Base-by-base conservation (phyloP, 1,139 yeast genomes). In the Suhomyces guaymorum region DNA sequence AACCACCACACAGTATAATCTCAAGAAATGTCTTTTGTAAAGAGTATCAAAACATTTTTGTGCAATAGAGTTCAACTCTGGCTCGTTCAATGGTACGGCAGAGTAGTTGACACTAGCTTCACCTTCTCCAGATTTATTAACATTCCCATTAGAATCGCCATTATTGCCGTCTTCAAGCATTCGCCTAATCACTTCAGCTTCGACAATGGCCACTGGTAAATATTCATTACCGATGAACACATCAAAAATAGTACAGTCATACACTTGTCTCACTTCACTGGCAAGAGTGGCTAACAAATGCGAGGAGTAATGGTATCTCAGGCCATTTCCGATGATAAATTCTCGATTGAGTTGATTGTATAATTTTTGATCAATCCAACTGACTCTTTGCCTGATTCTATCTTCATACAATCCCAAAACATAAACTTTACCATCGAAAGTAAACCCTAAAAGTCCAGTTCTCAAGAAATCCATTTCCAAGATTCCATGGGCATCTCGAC, bases 181-280 rank as follows among this genome's bases (percentile, higher is more conserved):
- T 39, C 60, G 53, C 45, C 73, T 59, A 1, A 90, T 88, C 13
- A 84, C 72, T 11, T 88, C 81, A 2, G 96, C 84, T 57, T 94
- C 99, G 23, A 94, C 78, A 2, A 92, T 80, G 6, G 92, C 85
- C 5, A 89, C 89, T 0, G 96, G 89, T 18, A 90, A 67, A 54
- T 87, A 86, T 54, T 88, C 96, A 37, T 82, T 84, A 32, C 90
- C 92, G 37, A 88, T 80, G 46, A 78, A 78, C 7, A 90, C 76
- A 55, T 94, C 97, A 59, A 92, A 94, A 14, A 94, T 88, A 1
- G 96, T 83, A 47, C 96, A 87, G 50, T 94, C 98, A 43, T 83
- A 83, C 1, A 90, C 83, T 34, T 85, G 82, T 21, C 89, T 78
- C 5, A 94, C 89, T 30, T 83, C 84, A 43, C 89, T 71, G 17